Evolutionary conservation across 331 rosid species (phyloP).

Genomic region (Acacia pycnantha): DNA sequence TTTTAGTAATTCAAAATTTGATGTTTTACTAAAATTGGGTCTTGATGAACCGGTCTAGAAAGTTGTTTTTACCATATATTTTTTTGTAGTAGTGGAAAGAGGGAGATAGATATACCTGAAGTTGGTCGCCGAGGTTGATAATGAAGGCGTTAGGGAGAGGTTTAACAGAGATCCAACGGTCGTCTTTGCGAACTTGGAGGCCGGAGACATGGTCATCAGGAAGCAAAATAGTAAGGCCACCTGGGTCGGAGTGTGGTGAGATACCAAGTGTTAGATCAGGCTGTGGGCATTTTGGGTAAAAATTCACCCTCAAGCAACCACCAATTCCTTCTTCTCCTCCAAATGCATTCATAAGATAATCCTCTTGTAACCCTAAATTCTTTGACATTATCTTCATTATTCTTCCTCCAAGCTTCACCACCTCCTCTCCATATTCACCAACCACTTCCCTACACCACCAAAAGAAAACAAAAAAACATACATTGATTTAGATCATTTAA

Average conservation of each 20-base stretch:
- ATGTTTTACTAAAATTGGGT: too few relatives aligned
- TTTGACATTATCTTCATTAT: slow-evolving; percentile 49
- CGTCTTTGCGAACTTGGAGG: slow-evolving; percentile 61
- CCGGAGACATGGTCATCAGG: slow-evolving; percentile 78
- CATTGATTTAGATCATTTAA: neutral
- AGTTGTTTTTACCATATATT: too few relatives aligned
- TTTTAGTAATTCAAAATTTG: too few relatives aligned
- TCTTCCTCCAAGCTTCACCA: slow-evolving; percentile 55
- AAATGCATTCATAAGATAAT: slow-evolving; percentile 52
- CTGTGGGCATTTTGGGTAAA: slow-evolving; percentile 82
- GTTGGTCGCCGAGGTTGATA: slow-evolving; percentile 78
- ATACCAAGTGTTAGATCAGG: slow-evolving; percentile 81
- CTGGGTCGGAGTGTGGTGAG: slow-evolving; percentile 84
- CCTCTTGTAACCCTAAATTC: slow-evolving; percentile 59
- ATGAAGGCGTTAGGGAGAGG: slow-evolving; percentile 69
- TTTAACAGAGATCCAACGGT: slow-evolving; percentile 62
- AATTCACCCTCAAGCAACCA: slow-evolving; percentile 70
- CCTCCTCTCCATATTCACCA: slow-evolving; percentile 55
- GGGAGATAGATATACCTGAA: slow-evolving; percentile 24
- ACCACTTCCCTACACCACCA: slow-evolving; percentile 35
- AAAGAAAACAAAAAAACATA: neutral
- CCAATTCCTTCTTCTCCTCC: slow-evolving; percentile 71
- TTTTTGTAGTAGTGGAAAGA: neutral
- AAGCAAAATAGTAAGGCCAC: slow-evolving; percentile 72
- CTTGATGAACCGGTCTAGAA: too few relatives aligned